Percentiles rank a stretch among this genome's conserved stretches.
phyloP scores from a whole-genome alignment of 2,329 filamentous ascomycete species.

The Massarina eburnea region DNA sequence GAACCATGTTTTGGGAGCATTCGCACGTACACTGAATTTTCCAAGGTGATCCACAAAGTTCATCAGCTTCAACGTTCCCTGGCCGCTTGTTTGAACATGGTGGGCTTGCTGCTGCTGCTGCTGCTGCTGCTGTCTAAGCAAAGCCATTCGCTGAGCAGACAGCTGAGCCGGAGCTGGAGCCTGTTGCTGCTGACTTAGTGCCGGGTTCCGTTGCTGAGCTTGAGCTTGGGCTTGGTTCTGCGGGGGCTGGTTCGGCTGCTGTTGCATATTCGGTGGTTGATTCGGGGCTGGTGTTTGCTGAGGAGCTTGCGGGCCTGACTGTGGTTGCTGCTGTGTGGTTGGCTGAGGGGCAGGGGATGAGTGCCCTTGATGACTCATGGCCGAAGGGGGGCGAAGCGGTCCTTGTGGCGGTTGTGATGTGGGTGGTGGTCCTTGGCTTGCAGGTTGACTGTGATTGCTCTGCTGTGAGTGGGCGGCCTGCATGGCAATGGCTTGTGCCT shows the following conservation, averaged over 20 bases:
- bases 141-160: conserved; percentile 32
- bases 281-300: conserved; percentile 46
- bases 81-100: conserved; percentile 17
- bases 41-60: conserved; percentile 60
- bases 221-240: conserved; percentile 47
- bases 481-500: conserved; percentile 48
- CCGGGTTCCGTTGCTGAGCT: conserved; percentile 46
- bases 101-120: conserved; percentile 35
- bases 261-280: conserved; percentile 35
- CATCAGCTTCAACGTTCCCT: conserved; percentile 55
- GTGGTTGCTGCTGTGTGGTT: conserved; percentile 41
- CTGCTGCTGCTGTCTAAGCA: conserved; percentile 16
- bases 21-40: conserved; percentile 56
- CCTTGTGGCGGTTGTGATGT: conserved; percentile 40
- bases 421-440: conserved; percentile 41
- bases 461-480: conserved; percentile 53
- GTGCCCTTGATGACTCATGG: conserved; percentile 44
- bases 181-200: conserved; percentile 20
- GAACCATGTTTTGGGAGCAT: not conserved
- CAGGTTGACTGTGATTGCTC: conserved; percentile 51
- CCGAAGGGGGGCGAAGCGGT: conserved; percentile 42
- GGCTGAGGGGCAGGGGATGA: conserved; percentile 42
- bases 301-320: conserved; percentile 47
- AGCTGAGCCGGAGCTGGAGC: conserved; percentile 34
- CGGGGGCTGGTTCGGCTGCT: conserved; percentile 30